phyloP scores from a whole-genome alignment of 345 rosid genomes.

The Bretschneidera sinensis region DNA sequence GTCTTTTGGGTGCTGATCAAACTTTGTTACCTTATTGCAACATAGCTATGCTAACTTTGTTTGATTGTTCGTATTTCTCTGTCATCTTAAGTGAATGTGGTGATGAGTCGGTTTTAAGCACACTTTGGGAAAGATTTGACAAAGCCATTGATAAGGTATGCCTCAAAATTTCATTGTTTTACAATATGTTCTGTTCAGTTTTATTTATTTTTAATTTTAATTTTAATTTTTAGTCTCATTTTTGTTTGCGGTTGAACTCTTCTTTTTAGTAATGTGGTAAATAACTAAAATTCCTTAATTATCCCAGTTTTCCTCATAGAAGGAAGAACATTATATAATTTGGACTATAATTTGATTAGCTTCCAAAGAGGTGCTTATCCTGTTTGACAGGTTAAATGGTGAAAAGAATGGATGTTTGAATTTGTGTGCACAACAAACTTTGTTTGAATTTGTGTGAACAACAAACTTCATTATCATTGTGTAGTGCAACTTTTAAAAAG shows the following conservation, averaged over 20 bases:
- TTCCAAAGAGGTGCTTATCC: neutral
- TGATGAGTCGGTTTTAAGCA: conserved; percentile 23
- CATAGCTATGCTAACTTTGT: neutral
- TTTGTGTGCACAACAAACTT: no score
- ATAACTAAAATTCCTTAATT: neutral
- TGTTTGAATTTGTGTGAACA: no score
- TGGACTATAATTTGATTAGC: neutral
- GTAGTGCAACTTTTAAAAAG: no score
- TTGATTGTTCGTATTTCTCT: neutral
- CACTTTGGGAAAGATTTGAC: conserved; percentile 54
- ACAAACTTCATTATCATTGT: no score
- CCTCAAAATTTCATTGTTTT: neutral
- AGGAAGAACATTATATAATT: no score
- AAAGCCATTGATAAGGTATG: conserved; percentile 50
- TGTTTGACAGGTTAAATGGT: no score
- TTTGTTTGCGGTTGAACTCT: neutral
- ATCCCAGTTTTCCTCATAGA: neutral
- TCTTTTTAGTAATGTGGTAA: no score
- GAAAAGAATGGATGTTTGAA: no score
- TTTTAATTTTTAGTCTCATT: neutral
- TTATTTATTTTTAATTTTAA: no score
- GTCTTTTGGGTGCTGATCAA: neutral
- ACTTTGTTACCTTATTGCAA: neutral
- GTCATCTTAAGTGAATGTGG: neutral
- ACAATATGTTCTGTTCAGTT: neutral